Percentiles rank a stretch among this genome's conserved stretches.
These are phyloP conservation scores for Phytophthora chlamydospora DNA, from an alignment of 352 stramenopile species.

Conservation along the genomic window DNA sequence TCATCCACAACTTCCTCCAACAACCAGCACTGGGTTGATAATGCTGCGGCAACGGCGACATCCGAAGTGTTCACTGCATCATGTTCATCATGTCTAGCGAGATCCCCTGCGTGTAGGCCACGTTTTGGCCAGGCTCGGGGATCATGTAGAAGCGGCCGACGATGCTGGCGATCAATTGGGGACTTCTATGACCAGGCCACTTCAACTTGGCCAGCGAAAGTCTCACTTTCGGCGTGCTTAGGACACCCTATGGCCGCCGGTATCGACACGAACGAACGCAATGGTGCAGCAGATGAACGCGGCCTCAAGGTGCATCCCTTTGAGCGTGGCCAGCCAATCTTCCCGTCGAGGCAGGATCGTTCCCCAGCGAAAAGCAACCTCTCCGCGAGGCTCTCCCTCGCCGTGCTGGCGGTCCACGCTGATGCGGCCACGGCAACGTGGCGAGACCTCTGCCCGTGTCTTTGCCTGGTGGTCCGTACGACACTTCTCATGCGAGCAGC, in stretches of 20 bases:
- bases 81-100: slow-evolving; percentile 51
- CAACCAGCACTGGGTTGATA: not conserved
- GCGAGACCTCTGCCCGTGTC: slow-evolving; percentile 8
- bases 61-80: slow-evolving; percentile 24
- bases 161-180: slow-evolving; percentile 48
- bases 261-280: no score
- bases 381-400: not conserved
- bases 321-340: no score
- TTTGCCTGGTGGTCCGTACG: slow-evolving; percentile 9
- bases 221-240: no score
- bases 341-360: not conserved
- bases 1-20: slow-evolving; percentile 12
- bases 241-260: no score
- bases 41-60: not conserved
- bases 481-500: slow-evolving; percentile 5
- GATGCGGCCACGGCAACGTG: not conserved
- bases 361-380: not conserved
- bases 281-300: no score
- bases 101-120: slow-evolving; percentile 74
- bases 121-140: slow-evolving; percentile 60
- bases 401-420: not conserved
- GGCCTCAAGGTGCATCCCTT: no score
- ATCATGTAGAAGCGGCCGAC: slow-evolving; percentile 48
- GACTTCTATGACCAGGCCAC: no score
- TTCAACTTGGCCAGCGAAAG: no score